phyloP scores from a whole-genome alignment of 768 basidiomycete genomes.

The Kwoniella dejecticola region DNA sequence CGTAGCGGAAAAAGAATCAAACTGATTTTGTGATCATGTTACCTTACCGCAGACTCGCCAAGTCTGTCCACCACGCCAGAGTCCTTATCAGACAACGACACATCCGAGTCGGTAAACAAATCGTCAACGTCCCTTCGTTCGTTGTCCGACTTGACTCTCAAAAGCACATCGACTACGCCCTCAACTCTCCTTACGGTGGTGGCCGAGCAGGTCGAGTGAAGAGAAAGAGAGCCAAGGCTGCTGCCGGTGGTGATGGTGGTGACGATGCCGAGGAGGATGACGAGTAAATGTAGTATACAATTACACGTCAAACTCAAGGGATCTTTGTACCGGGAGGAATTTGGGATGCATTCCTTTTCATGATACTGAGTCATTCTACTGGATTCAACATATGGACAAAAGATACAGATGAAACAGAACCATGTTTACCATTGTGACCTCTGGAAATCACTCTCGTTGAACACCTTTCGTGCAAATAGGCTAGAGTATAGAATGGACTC shows the following conservation, averaged over 20 bases:
- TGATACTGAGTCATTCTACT: constrained; percentile 1
- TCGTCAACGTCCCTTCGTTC: constrained; percentile 98
- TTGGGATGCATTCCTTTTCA: constrained; percentile 26
- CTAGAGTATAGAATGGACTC: too few species aligned
- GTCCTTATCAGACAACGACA: constrained; percentile 97
- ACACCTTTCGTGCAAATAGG: too few species aligned
- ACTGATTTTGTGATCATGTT: neutral
- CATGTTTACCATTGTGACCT: too few species aligned
- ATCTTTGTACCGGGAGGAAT: constrained; percentile 4
- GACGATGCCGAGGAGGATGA: constrained; percentile 84
- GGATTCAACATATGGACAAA: too few species aligned
- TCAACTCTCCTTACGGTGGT: constrained; percentile 94
- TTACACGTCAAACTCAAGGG: neutral
- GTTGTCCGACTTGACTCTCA: constrained; percentile 99
- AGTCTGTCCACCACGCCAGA: constrained; percentile 97
- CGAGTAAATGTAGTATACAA: constrained; percentile 43
- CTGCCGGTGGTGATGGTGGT: constrained; percentile 85
- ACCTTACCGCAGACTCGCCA: constrained; percentile 67
- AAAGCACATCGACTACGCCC: constrained; percentile 99
- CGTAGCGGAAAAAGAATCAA: too few species aligned
- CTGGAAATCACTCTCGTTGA: too few species aligned
- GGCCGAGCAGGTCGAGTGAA: constrained; percentile 86
- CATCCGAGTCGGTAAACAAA: constrained; percentile 99
- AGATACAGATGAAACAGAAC: too few species aligned
- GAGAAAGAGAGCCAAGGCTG: constrained; percentile 94